Conservation (phyloP, 2,329 filamentous ascomycete genomes). For the Epichloe bromicola region DNA sequence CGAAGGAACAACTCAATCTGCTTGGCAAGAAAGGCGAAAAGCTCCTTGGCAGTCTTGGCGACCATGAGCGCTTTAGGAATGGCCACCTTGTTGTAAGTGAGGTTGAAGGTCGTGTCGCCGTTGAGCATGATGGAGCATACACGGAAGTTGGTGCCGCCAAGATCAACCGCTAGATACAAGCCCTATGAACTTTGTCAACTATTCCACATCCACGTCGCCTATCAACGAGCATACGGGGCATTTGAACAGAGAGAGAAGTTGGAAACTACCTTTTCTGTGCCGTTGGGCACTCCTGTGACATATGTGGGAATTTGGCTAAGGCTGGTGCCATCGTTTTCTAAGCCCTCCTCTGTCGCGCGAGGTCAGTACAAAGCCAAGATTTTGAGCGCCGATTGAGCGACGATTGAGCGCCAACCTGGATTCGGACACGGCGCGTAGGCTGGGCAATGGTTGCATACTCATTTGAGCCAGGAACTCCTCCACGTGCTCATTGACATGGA, state of each 20-base stretch:
- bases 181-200: conserved; percentile 41
- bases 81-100: conserved; percentile 83
- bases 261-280: conserved; percentile 67
- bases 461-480: conserved; percentile 80
- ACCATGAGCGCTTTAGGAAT: conserved; percentile 87
- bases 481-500: conserved; percentile 67
- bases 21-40: conserved; percentile 85
- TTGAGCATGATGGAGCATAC: conserved; percentile 92
- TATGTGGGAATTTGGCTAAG: conserved; percentile 96
- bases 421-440: neutral
- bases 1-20: conserved; percentile 84
- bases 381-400: neutral
- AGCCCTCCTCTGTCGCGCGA: conserved; percentile 54
- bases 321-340: conserved; percentile 63
- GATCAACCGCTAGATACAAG: conserved; percentile 87
- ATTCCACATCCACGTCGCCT: neutral
- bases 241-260: neutral
- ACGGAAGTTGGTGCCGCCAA: conserved; percentile 97
- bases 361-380: neutral
- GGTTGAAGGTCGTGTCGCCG: conserved; percentile 87
- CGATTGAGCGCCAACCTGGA: neutral
- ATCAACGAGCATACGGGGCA: neutral
- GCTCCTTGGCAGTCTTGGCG: conserved; percentile 69
- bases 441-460: conserved; percentile 31
- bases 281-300: conserved; percentile 90